Evolutionary conservation across 75 land plant species (phyloP), one percentile per base, ranked within the genome.

Genomic region (Picea glauca): DNA sequence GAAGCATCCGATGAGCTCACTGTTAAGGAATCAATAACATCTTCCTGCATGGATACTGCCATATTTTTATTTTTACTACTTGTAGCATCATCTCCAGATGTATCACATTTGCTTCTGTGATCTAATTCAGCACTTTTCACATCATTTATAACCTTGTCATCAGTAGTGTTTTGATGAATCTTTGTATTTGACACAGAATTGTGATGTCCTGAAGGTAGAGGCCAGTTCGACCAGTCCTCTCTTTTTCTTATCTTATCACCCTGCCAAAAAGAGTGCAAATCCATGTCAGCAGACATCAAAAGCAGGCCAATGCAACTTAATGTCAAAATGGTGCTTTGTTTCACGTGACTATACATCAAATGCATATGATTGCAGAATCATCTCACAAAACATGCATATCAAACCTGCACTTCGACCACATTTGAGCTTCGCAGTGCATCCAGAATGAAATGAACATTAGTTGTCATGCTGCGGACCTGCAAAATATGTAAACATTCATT

Each of bases 351-450:
- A 60, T 12, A 54, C 31, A 56, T 7, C 33, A 63, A 33, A 79
- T 3, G 5, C 32, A 50, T 20, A 76, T 26, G 23, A 56, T 33
- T 30, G 11, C 15, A 75, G 23, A 14, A 13, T 8, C 11, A 75
- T 15, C 20, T 35, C 9, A 23, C 33, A 76, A 62, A 56, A n/a
- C 26, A 40, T 20, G 54, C 60, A 77, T 43, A 72, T 76, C 80
- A 62, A 70, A 95, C 99, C 96, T 91, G 93, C 68, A 93, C 87
- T 86, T 97, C 99, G 9, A 97, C 83, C 38, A 84, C 58, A 62
- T 31, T 76, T 68, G 99, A 97, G 76, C 79, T 82, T 23, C 79
- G 87, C 74, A 97, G 62, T 8, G 93, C 87, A 79, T 94, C 96
- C 72, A 91, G 76, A 68, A 97, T 97, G 67, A 95, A 73, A 8